These are phyloP conservation scores for Diddensiella transvaalensis DNA, from an alignment of 805 yeast species.

Conservation along the genomic window DNA sequence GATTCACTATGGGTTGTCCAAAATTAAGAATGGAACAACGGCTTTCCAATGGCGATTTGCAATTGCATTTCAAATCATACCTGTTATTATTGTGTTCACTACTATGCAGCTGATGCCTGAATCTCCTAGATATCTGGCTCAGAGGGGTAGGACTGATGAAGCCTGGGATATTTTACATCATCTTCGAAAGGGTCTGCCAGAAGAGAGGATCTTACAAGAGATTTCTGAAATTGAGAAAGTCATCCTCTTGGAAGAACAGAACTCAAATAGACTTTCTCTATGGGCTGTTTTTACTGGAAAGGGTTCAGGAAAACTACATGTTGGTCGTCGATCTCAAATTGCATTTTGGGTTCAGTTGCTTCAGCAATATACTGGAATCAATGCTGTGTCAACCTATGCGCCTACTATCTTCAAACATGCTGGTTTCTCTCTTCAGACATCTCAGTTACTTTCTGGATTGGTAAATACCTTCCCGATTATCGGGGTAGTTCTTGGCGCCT, in stretches of 20 bases:
- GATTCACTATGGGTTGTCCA: slow-evolving; percentile 18
- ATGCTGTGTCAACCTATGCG: slow-evolving; percentile 43
- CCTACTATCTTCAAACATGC: slow-evolving; percentile 42
- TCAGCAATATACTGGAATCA: slow-evolving; percentile 16
- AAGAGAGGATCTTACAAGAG: slow-evolving; percentile 3
- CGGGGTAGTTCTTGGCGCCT: slow-evolving; percentile 5
- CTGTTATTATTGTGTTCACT: slow-evolving; percentile 39
- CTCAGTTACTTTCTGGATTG: slow-evolving; percentile 10
- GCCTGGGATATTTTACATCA: slow-evolving; percentile 9
- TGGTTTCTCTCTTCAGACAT: slow-evolving; percentile 5
- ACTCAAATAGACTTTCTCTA: slow-evolving; percentile 1
- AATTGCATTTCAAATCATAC: slow-evolving; percentile 33
- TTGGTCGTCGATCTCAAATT: slow-evolving; percentile 26
- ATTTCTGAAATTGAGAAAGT: slow-evolving; percentile 8
- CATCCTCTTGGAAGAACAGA: slow-evolving; percentile 3
- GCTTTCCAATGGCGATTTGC: slow-evolving; percentile 42
- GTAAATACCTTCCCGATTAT: slow-evolving; percentile 3
- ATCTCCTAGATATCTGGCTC: slow-evolving; percentile 11
- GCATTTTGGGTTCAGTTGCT: slow-evolving; percentile 35
- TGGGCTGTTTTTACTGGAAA: slow-evolving; percentile 11
- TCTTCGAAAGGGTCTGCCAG: slow-evolving; percentile 3
- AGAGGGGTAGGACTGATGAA: slow-evolving; percentile 4
- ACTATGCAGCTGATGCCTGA: slow-evolving; percentile 46
- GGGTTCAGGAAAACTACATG: slow-evolving; percentile 10
- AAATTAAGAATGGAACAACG: slow-evolving; percentile 43